Evolutionary conservation across 2,329 filamentous ascomycete species (phyloP), one percentile per base, ranked within the genome.

Genomic region (Didymellaceae sp.): DNA sequence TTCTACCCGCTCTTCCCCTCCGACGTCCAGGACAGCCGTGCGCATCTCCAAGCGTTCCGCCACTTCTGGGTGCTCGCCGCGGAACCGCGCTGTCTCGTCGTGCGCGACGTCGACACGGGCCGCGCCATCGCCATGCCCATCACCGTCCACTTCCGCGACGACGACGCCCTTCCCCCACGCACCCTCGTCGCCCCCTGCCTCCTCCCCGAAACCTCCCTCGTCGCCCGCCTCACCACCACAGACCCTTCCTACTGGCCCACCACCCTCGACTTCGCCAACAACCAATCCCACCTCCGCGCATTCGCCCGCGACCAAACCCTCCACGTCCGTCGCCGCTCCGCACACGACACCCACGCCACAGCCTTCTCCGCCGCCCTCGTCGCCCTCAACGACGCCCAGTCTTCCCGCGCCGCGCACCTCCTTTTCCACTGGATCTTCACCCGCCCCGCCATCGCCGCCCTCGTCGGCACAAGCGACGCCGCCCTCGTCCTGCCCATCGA

Each of bases 41-140:
- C 91, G 9, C 94, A 99, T 65, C 81, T 99, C 5, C 94, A 99
- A 76, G 94, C 95, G 3, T 94, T 99, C 77, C 86, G 95, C 5
- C 93, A 99, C 74, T 89, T 99, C 67, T 99, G 94, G 94, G 93
- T 96, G 9, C 81, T 99, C 3, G 94, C 94, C 1, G 88, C 90
- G 0, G 94, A 99, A 65, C 85, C 91, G 8, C 85, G 95, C 42
- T 97, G 93, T 68, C 82, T 99, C 0, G 85, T 99, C 1, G 84
- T 90, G 14, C 89, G 93, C 54, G 94, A 99, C 61, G 83, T 94
- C 3, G 86, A 94, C 52, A 96, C 90, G 0, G 86, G 88, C 31
- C 86, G 91, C 33, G 89, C 92, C 0, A 84, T 96, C 39, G 83
- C 86, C 6, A 82, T 92, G 2, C 85, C 89, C 0, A 80, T 96